Conservation (phyloP, 768 basidiomycete genomes). For the Boletus vermiculosoides region DNA sequence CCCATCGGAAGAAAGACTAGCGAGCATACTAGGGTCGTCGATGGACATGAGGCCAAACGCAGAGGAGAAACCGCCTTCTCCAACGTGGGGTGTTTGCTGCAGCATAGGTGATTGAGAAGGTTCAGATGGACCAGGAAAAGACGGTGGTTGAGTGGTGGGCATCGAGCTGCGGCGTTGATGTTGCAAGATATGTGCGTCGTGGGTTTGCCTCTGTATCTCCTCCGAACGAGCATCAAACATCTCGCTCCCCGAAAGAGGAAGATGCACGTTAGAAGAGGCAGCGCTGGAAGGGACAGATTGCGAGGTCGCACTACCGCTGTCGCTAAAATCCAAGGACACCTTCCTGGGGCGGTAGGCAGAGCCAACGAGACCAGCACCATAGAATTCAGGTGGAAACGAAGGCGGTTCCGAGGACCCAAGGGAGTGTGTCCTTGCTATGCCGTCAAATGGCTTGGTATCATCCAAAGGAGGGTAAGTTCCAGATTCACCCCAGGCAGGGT, state of each 20-base stretch:
- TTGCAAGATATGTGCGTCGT: constrained; percentile 13
- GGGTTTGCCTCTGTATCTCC: constrained; percentile 25
- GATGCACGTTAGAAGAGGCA: constrained; percentile 50
- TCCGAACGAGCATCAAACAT: constrained; percentile 30
- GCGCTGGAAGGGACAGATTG: constrained; percentile 54
- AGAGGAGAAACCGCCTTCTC: constrained; percentile 49
- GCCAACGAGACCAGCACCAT: constrained; percentile 18
- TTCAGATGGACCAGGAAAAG: constrained; percentile 2
- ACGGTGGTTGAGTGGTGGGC: constrained; percentile 12
- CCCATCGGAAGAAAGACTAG: constrained; percentile 55
- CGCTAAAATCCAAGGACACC: constrained; percentile 40
- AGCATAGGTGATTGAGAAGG: constrained; percentile 5
- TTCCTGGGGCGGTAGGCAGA: constrained; percentile 32
- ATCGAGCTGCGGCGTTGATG: constrained; percentile 20
- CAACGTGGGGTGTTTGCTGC: constrained; percentile 14
- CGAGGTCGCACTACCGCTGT: constrained; percentile 43
- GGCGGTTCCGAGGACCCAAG: constrained; percentile 21
- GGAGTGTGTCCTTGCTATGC: constrained; percentile 19
- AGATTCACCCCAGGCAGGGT: constrained; percentile 29
- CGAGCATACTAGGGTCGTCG: constrained; percentile 69
- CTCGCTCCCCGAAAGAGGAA: constrained; percentile 39
- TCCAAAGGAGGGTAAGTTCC: constrained; percentile 24
- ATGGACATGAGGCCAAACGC: constrained; percentile 77
- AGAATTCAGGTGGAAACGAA: constrained; percentile 24
- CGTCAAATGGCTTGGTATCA: constrained; percentile 30